phyloP scores from a whole-genome alignment of 768 basidiomycete species.

The Russula dissimulans region DNA sequence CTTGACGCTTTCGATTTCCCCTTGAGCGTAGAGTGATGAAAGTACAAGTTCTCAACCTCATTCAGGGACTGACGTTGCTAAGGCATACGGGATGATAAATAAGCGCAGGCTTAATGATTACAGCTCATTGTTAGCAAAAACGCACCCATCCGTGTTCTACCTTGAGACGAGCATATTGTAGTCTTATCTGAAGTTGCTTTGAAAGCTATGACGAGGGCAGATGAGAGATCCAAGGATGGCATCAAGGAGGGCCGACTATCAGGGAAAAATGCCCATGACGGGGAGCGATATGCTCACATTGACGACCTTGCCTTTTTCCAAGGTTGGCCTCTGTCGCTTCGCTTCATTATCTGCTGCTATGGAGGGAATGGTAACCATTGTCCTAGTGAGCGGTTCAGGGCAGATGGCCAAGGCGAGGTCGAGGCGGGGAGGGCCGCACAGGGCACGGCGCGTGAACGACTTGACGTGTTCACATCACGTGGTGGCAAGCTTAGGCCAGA shows the following conservation, averaged over 20 bases:
- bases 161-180: conserved; percentile 67
- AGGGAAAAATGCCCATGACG: not conserved
- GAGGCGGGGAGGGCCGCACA: not conserved
- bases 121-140: conserved; percentile 5
- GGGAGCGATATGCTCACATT: conserved; percentile 33
- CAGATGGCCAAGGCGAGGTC: not conserved
- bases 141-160: conserved; percentile 74
- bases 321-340: conserved; percentile 36
- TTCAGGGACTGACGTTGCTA: conserved; percentile 71
- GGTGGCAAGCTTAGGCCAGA: not conserved
- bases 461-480: conserved; percentile 21
- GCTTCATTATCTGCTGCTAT: conserved; percentile 14
- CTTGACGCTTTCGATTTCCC: conserved; percentile 18
- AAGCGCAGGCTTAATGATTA: not conserved
- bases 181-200: conserved; percentile 59
- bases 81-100: conserved; percentile 6
- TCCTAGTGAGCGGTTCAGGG: not conserved
- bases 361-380: conserved; percentile 12
- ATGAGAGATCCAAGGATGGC: not conserved
- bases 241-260: not conserved
- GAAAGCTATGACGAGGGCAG: conserved; percentile 38
- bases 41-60: conserved; percentile 75
- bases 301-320: conserved; percentile 48
- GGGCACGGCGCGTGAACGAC: conserved; percentile 12
- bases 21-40: conserved; percentile 51